Percentiles rank a stretch among this genome's conserved stretches.
Evolutionary conservation across 495 filamentous ascomycete species (phyloP).

Genomic region (Niebla homalea): DNA sequence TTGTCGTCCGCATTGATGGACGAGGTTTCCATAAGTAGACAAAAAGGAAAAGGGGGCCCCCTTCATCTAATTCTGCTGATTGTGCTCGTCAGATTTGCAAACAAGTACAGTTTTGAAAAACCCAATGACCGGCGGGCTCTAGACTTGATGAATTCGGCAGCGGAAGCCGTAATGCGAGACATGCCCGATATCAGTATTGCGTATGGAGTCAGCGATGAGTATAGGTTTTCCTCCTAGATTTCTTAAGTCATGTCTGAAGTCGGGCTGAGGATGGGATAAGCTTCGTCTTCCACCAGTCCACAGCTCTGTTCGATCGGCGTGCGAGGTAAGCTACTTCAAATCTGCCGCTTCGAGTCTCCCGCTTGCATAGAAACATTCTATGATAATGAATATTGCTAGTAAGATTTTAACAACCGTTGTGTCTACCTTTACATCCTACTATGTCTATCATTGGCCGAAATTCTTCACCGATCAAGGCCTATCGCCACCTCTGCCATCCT

Average conservation of each 20-base stretch:
- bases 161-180: slow-evolving; percentile 68
- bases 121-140: slow-evolving; percentile 83
- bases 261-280: slow-evolving; percentile 25
- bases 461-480: slow-evolving; percentile 54
- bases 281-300: slow-evolving; percentile 77
- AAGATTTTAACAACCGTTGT: slow-evolving; percentile 85
- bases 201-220: slow-evolving; percentile 92
- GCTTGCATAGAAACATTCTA: background rate
- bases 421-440: slow-evolving; percentile 87
- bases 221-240: slow-evolving; percentile 39
- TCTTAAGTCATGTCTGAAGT: background rate
- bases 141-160: slow-evolving; percentile 88
- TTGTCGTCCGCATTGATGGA: slow-evolving; percentile 85
- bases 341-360: background rate
- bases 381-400: slow-evolving; percentile 28
- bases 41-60: background rate
- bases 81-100: slow-evolving; percentile 44
- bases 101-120: slow-evolving; percentile 73
- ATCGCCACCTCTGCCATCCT: slow-evolving; percentile 65
- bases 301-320: slow-evolving; percentile 72
- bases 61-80: background rate
- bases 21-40: slow-evolving; percentile 78
- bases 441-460: slow-evolving; percentile 64
- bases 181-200: slow-evolving; percentile 73
- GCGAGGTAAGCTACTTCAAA: slow-evolving; percentile 43